phyloP scores from a whole-genome alignment of 495 filamentous ascomycete genomes.

The Neurospora tetrasperma region DNA sequence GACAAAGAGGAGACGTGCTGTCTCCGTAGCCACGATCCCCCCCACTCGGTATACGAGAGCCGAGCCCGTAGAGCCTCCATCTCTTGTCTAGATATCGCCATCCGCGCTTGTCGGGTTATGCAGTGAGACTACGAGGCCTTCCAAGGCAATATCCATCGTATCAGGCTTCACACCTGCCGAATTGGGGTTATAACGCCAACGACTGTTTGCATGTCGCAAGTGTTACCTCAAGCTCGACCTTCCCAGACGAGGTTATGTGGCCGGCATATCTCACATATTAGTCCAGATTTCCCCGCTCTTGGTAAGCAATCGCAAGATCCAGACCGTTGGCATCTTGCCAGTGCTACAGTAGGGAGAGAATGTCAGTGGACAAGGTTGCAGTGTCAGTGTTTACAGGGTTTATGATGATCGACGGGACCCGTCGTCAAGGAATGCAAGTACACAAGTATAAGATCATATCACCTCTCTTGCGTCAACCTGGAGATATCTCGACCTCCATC shows the following conservation, averaged over 20 bases:
- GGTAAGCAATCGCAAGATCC: not conserved
- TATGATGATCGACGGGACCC: not conserved
- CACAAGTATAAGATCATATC: not conserved
- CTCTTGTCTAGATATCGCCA: not conserved
- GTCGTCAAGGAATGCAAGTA: not conserved
- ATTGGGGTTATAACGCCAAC: not conserved
- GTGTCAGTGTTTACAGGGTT: not conserved
- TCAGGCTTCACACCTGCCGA: not conserved
- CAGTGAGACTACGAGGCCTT: not conserved
- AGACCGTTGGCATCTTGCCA: not conserved
- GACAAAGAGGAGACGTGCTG: not conserved
- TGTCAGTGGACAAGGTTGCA: not conserved
- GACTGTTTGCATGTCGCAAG: not conserved
- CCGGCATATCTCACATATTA: not conserved
- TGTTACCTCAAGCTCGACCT: not conserved
- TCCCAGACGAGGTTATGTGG: not conserved
- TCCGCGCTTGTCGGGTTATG: not conserved
- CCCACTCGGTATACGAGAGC: not conserved
- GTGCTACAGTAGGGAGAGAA: not conserved
- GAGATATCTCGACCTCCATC: not conserved
- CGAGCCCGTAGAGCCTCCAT: not conserved
- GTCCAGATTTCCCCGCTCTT: not conserved
- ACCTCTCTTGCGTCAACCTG: not conserved
- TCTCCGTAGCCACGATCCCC: not conserved
- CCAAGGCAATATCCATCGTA: not conserved